Conservation (phyloP, 768 basidiomycete genomes). For the Lactarius hengduanensis region DNA sequence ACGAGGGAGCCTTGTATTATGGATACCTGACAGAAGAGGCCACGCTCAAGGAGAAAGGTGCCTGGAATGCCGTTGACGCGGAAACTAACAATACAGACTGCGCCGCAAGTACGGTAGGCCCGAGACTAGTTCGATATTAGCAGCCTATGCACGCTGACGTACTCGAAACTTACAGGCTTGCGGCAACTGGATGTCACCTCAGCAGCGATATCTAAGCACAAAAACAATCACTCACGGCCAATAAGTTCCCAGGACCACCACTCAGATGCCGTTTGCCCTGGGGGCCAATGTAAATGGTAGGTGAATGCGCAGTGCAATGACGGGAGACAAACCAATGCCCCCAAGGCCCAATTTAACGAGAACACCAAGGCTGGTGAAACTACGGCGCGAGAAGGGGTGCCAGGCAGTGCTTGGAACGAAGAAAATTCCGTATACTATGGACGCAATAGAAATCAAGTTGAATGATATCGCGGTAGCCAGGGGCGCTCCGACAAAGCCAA, state of each 20-base stretch:
- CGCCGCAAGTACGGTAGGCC: constrained; percentile 78
- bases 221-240: constrained; percentile 41
- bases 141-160: constrained; percentile 11
- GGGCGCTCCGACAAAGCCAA: constrained; percentile 93
- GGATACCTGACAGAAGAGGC: constrained; percentile 80
- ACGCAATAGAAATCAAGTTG: constrained; percentile 72
- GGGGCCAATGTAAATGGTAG: constrained; percentile 3
- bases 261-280: constrained; percentile 79
- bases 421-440: constrained; percentile 60
- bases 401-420: constrained; percentile 74
- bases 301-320: background rate
- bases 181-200: constrained; percentile 44
- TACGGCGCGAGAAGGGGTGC: constrained; percentile 65
- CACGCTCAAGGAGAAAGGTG: constrained; percentile 77
- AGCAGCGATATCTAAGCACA: background rate
- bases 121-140: constrained; percentile 50
- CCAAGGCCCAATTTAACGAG: constrained; percentile 76
- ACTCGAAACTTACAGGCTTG: constrained; percentile 44
- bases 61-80: constrained; percentile 74
- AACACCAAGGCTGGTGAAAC: constrained; percentile 66
- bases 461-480: constrained; percentile 86
- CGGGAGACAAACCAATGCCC: constrained; percentile 57
- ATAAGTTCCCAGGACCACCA: constrained; percentile 98
- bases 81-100: constrained; percentile 85
- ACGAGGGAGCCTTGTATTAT: background rate